A percentile compares a stretch with the other conserved stretches of the same genome.
These are phyloP conservation scores for Candida maris DNA, from an alignment of 805 yeast genomes.

Conservation along the genomic window DNA sequence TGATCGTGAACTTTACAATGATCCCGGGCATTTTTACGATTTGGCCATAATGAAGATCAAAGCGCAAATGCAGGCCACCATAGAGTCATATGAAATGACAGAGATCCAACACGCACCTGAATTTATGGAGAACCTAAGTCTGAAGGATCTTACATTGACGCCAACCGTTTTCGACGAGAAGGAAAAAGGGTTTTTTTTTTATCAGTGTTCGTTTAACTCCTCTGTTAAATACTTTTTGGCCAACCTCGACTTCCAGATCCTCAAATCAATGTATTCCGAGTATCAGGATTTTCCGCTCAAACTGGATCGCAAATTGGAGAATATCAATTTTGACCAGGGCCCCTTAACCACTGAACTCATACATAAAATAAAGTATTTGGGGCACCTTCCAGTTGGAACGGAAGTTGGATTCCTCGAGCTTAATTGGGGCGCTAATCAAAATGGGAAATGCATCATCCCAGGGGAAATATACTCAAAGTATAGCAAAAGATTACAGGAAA, in stretches of 20 bases:
- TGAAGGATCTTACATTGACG: constrained; percentile 18
- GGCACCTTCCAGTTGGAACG: constrained; percentile 83
- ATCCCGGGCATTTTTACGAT: constrained; percentile 50
- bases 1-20: constrained; percentile 59
- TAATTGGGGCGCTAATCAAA: constrained; percentile 54
- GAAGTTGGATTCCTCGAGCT: constrained; percentile 81
- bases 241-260: constrained; percentile 73
- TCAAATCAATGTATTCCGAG: constrained; percentile 56
- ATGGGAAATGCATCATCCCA: constrained; percentile 31
- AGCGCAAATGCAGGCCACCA: constrained; percentile 38
- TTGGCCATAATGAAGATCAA: constrained; percentile 57
- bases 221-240: constrained; percentile 66
- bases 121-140: constrained; percentile 7
- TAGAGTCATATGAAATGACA: constrained; percentile 27
- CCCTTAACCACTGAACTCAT: constrained; percentile 52
- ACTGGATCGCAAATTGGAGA: constrained; percentile 61
- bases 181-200: constrained; percentile 61
- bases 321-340: constrained; percentile 57
- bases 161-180: constrained; percentile 13
- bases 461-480: constrained; percentile 44
- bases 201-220: constrained; percentile 65
- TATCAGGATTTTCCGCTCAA: constrained; percentile 68
- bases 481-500: constrained; percentile 50
- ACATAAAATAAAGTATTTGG: constrained; percentile 65
- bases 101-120: constrained; percentile 3